phyloP scores from a whole-genome alignment of 2,329 filamentous ascomycete genomes.

The Pseudovirgaria hyperparasitica region DNA sequence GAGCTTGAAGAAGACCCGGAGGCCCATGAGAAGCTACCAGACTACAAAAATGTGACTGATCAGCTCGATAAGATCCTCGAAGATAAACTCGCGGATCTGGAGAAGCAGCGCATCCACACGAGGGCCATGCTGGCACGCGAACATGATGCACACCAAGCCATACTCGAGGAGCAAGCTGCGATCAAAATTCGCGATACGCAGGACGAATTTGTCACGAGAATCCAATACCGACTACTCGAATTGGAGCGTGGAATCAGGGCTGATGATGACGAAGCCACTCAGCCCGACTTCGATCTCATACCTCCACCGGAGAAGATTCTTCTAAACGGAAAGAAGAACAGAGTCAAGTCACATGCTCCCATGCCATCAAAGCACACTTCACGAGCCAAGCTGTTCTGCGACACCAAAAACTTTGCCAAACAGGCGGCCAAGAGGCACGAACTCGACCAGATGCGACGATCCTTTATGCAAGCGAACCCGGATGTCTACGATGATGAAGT shows the following conservation, averaged over 20 bases:
- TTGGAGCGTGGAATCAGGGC: constrained; percentile 22
- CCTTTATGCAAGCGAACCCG: constrained; percentile 16
- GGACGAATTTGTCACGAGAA: constrained; percentile 21
- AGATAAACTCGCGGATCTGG: constrained; percentile 23
- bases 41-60: constrained; percentile 39
- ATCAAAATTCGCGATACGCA: constrained; percentile 19
- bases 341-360: constrained; percentile 12
- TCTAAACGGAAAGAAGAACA: constrained; percentile 12
- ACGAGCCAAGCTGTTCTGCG: constrained; percentile 27
- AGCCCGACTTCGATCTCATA: constrained; percentile 23
- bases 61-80: constrained; percentile 39
- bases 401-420: constrained; percentile 23
- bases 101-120: constrained; percentile 23
- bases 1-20: constrained; percentile 42
- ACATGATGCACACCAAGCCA: constrained; percentile 19
- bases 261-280: constrained; percentile 24
- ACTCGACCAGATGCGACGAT: constrained; percentile 12
- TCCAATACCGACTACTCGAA: constrained; percentile 24
- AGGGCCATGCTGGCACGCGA: constrained; percentile 24
- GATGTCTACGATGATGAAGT: constrained; percentile 20
- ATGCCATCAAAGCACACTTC: constrained; percentile 24
- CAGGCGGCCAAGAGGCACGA: constrained; percentile 14
- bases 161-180: constrained; percentile 21
- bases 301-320: constrained; percentile 17
- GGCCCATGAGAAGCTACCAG: constrained; percentile 39